These are phyloP conservation scores for Limtongia smithiae DNA, from an alignment of 805 yeast genomes.

Conservation along the genomic window DNA sequence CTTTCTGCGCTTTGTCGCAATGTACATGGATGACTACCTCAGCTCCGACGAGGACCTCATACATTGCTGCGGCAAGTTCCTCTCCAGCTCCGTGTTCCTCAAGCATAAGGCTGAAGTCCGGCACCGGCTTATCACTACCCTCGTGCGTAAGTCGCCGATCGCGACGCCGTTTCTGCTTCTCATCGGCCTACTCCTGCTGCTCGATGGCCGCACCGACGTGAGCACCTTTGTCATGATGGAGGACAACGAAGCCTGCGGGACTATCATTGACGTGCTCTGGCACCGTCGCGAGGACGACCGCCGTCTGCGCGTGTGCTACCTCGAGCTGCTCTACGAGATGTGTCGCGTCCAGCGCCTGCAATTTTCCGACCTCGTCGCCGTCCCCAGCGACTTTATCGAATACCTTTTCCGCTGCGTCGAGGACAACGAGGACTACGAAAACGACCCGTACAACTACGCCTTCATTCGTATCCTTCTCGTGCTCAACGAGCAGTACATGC, in stretches of 20 bases:
- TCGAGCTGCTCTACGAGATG: constrained; percentile 55
- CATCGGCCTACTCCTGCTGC: constrained; percentile 44
- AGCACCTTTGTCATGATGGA: constrained; percentile 46
- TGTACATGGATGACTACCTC: constrained; percentile 33
- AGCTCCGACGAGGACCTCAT: constrained; percentile 39
- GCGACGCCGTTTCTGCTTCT: constrained; percentile 39
- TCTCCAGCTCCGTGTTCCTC: constrained; percentile 52
- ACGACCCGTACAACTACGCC: constrained; percentile 59
- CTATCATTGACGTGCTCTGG: constrained; percentile 45
- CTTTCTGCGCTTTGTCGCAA: constrained; percentile 32
- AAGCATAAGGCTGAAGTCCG: constrained; percentile 47
- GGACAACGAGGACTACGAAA: constrained; percentile 36
- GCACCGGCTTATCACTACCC: constrained; percentile 39
- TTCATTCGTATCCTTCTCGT: constrained; percentile 69
- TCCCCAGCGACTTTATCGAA: constrained; percentile 47
- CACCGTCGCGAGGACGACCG: constrained; percentile 4
- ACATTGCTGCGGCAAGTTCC: constrained; percentile 45
- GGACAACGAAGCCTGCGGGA: constrained; percentile 52
- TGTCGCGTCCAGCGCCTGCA: constrained; percentile 50
- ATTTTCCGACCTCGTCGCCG: constrained; percentile 41
- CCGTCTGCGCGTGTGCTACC: constrained; percentile 43
- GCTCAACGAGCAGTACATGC: constrained; percentile 84
- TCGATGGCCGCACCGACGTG: constrained; percentile 45
- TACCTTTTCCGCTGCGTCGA: constrained; percentile 49
- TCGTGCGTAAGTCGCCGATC: constrained; percentile 27